Base-by-base conservation (phyloP, 2,329 filamentous ascomycete genomes). In the Thielaviopsis populi region DNA sequence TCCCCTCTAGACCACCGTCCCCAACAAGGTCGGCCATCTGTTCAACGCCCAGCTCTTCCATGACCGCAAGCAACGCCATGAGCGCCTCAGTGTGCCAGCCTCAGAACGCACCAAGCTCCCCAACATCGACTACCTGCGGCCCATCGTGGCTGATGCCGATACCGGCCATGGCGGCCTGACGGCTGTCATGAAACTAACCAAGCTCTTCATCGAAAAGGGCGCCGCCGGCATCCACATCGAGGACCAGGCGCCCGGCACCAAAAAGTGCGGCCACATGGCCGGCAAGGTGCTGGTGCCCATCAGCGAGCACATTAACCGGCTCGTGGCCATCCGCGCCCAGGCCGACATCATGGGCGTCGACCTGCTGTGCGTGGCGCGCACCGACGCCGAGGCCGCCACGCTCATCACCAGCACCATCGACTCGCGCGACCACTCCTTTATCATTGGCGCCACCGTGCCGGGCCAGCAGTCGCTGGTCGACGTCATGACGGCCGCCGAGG, bases 241-340 rank as follows among this genome's bases (percentile, higher is more conserved):
- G 77, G 94, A 99, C 74, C 94, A 97, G 77, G 92, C 94, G 3
- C 92, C 94, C 2, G 94, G 94, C 63, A 97, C 94, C 60, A 99
- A 99, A 84, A 99, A 99, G 83, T 99, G 94, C 75, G 94, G 94
- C 68, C 94, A 97, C 78, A 97, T 97, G 94, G 94, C 94, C 69
- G 94, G 94, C 72, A 97, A 97, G 79, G 94, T 97, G 53, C 80
- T 99, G 66, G 94, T 99, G 62, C 94, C 94, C 61, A 95, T 96
- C 73, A 89, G 85, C 76, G 94, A 99, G 79, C 94, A 99, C 79
- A 96, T 97, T 78, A 97, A 96, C 79, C 87, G 94, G 63, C 81
- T 99, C 63, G 91, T 99, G 61, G 91, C 94, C 69, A 97, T 99
- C 74, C 87, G 94, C 66, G 92, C 94, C 3, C 94, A 99, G 77